Evolutionary conservation across 495 filamentous ascomycete genomes (phyloP).

Genomic region (Aspergillus wentii): DNA sequence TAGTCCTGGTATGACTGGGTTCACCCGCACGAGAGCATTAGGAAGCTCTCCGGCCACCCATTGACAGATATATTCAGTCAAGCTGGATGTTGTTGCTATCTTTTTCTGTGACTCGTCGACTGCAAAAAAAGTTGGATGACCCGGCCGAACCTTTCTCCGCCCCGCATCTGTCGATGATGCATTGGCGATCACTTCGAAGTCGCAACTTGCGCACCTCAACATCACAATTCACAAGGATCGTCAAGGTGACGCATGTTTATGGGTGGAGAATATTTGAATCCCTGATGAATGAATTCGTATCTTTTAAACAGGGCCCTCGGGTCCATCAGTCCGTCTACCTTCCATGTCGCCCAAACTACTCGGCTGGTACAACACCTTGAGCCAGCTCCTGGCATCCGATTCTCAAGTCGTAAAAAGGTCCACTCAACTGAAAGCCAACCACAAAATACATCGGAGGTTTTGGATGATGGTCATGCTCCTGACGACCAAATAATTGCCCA

Average conservation of each 20-base stretch:
- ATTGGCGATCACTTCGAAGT: too few relatives aligned
- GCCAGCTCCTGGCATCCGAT: conserved; percentile 58
- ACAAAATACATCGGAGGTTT: conserved; percentile 7
- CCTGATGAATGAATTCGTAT: conserved; percentile 72
- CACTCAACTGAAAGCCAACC: too few relatives aligned
- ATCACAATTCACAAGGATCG: too few relatives aligned
- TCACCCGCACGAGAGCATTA: conserved; percentile 4
- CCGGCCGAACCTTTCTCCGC: conserved; percentile 3
- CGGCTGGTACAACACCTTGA: conserved; percentile 57
- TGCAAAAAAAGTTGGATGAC: background rate
- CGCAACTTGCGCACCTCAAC: too few relatives aligned
- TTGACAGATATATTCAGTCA: background rate
- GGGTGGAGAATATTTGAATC: too few relatives aligned
- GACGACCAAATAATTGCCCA: conserved; percentile 53
- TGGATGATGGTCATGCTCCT: conserved; percentile 14
- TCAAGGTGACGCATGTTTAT: too few relatives aligned
- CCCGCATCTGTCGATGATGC: background rate
- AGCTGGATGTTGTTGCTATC: too few relatives aligned
- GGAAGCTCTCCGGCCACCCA: background rate
- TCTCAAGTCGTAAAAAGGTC: conserved; percentile 59
- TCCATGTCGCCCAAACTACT: conserved; percentile 59
- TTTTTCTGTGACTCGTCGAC: background rate
- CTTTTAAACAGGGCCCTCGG: conserved; percentile 70
- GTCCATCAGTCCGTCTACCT: conserved; percentile 50
- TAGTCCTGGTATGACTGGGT: conserved; percentile 1